phyloP scores from a whole-genome alignment of 192 early-diverging fungal species.

The Rhizoclosmatium sp. region DNA sequence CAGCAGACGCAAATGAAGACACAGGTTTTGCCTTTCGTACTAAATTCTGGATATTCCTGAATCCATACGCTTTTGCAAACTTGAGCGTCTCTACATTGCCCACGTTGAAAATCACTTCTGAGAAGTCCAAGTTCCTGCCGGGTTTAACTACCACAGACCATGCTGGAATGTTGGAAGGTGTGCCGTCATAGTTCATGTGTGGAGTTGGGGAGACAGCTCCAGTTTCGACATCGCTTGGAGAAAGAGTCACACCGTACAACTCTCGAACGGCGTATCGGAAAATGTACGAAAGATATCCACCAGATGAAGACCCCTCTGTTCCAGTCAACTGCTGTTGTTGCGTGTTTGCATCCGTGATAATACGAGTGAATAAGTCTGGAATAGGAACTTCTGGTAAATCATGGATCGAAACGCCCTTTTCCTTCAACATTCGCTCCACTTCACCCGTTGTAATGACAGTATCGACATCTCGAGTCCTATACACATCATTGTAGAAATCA shows the following conservation, averaged over 20 bases:
- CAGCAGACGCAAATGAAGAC: not conserved
- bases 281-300: slow-evolving; percentile 90
- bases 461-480: slow-evolving; percentile 90
- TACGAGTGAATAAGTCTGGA: slow-evolving; percentile 37
- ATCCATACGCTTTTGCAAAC: slow-evolving; percentile 93
- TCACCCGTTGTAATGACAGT: slow-evolving; percentile 96
- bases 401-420: slow-evolving; percentile 59
- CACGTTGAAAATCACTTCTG: slow-evolving; percentile 56
- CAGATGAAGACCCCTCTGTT: slow-evolving; percentile 83
- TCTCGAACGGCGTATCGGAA: slow-evolving; percentile 81
- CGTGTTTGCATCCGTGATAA: not conserved
- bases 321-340: slow-evolving; percentile 56
- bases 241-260: slow-evolving; percentile 75
- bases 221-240: slow-evolving; percentile 61
- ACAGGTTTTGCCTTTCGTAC: slow-evolving; percentile 90
- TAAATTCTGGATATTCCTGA: slow-evolving; percentile 97
- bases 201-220: slow-evolving; percentile 28
- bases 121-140: slow-evolving; percentile 87
- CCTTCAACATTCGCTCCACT: slow-evolving; percentile 84
- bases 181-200: not conserved
- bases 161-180: not conserved
- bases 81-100: slow-evolving; percentile 56
- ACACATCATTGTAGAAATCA: slow-evolving; percentile 88
- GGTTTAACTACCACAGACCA: slow-evolving; percentile 68
- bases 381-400: slow-evolving; percentile 61